A percentile compares a stretch with the other conserved stretches of the same genome.
Evolutionary conservation across 2,329 filamentous ascomycete genomes (phyloP).

Genomic region (Diaporthe helianthi): DNA sequence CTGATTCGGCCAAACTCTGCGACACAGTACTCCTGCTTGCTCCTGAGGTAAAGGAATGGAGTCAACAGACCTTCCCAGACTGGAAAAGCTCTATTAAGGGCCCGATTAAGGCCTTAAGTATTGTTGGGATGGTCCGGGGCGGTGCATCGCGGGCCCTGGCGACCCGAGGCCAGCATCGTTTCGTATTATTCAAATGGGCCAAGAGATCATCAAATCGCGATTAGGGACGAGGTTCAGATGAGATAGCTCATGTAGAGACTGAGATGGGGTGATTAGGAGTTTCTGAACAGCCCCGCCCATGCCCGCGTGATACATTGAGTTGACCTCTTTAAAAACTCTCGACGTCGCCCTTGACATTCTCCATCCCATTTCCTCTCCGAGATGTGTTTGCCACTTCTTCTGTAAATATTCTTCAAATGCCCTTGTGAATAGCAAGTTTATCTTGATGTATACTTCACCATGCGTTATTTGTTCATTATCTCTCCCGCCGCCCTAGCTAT

Average conservation of each 20-base stretch:
- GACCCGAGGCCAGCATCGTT: slow-evolving; percentile 21
- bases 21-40: background rate
- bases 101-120: background rate
- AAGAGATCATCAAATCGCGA: slow-evolving; percentile 7
- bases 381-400: background rate
- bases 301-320: too few relatives aligned
- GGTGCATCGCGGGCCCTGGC: slow-evolving; percentile 13
- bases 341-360: background rate
- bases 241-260: background rate
- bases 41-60: too few relatives aligned
- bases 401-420: background rate
- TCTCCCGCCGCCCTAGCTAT: background rate
- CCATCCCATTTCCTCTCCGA: background rate
- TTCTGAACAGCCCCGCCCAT: background rate
- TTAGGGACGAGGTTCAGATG: background rate
- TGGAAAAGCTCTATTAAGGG: too few relatives aligned
- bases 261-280: background rate
- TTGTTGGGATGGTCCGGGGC: background rate
- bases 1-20: background rate
- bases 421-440: background rate
- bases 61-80: too few relatives aligned
- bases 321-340: background rate
- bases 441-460: background rate
- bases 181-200: background rate
- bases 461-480: background rate